Percentiles rank a stretch among this genome's conserved stretches.
Evolutionary conservation across 208 protist genomes (phyloP).

Genomic region (Spongospora subterranea): DNA sequence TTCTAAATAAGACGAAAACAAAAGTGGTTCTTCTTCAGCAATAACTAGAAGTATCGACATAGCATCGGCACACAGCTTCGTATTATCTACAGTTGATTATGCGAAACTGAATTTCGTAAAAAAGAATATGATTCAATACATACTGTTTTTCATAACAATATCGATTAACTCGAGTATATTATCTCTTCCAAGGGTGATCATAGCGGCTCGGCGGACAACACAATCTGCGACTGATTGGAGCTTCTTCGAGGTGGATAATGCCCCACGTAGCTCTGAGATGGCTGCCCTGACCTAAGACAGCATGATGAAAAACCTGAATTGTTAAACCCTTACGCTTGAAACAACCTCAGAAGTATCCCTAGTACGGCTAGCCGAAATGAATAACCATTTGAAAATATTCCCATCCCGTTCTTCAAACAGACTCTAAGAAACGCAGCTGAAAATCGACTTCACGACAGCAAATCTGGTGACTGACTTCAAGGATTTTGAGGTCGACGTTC

Average conservation of each 20-base stretch:
- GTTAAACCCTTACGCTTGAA: too few relatives aligned
- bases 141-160: not conserved
- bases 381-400: constrained; percentile 48
- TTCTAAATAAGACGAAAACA: not conserved
- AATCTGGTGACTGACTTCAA: not conserved
- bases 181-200: constrained; percentile 8
- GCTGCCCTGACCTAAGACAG: not conserved
- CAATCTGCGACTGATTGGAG: not conserved
- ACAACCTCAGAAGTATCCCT: not conserved
- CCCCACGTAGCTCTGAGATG: not conserved
- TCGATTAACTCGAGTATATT: not conserved
- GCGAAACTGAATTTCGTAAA: not conserved
- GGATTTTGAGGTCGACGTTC: not conserved
- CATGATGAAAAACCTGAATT: too few relatives aligned
- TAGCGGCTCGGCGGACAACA: not conserved
- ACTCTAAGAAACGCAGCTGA: not conserved
- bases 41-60: constrained; percentile 1
- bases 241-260: constrained; percentile 19
- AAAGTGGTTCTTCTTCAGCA: not conserved
- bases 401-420: constrained; percentile 28
- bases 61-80: not conserved
- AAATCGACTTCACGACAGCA: not conserved
- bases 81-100: not conserved
- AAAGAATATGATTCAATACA: not conserved
- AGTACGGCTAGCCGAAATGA: not conserved